Percentiles rank a stretch among this genome's conserved stretches.
Evolutionary conservation across 176 grass and related monocot species (phyloP).

Genomic region (Saccharum spontaneum): DNA sequence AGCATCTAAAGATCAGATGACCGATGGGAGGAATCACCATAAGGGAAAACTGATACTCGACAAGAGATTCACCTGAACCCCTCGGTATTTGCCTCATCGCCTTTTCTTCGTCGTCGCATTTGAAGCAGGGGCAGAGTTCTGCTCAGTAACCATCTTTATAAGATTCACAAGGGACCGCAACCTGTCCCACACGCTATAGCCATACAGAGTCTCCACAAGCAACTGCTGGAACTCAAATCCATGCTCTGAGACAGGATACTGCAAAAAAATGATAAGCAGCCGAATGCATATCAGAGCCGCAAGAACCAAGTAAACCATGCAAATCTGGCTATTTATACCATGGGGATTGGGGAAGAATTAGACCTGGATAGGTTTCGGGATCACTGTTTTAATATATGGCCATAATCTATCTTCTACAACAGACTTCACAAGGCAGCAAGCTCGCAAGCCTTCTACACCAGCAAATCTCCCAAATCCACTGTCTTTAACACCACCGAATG

Average conservation of each 20-base stretch:
- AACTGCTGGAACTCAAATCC: conserved; percentile 92
- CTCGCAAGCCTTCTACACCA: conserved; percentile 81
- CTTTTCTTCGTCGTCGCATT: conserved; percentile 42
- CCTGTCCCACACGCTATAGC: conserved; percentile 83
- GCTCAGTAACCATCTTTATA: conserved; percentile 77
- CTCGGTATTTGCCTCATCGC: conserved; percentile 16
- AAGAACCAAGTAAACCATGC: not conserved
- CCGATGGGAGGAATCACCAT: not conserved
- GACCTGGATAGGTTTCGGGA: conserved; percentile 97
- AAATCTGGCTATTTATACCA: not conserved
- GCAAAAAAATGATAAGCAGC: conserved; percentile 22
- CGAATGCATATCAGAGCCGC: conserved; percentile 6
- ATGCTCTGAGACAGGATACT: conserved; percentile 91
- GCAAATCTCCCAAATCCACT: conserved; percentile 97
- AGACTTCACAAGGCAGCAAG: conserved; percentile 93
- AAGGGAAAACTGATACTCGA: not conserved
- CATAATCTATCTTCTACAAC: conserved; percentile 96
- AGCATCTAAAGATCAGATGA: not conserved
- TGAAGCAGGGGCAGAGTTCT: conserved; percentile 41
- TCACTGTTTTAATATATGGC: conserved; percentile 89
- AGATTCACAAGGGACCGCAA: conserved; percentile 66
- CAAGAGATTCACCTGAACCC: not conserved
- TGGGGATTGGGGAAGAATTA: not conserved
- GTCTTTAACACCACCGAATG: conserved; percentile 95
- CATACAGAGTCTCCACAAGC: conserved; percentile 82